Conservation (phyloP, 768 basidiomycete species). For the Mycena filopes region DNA sequence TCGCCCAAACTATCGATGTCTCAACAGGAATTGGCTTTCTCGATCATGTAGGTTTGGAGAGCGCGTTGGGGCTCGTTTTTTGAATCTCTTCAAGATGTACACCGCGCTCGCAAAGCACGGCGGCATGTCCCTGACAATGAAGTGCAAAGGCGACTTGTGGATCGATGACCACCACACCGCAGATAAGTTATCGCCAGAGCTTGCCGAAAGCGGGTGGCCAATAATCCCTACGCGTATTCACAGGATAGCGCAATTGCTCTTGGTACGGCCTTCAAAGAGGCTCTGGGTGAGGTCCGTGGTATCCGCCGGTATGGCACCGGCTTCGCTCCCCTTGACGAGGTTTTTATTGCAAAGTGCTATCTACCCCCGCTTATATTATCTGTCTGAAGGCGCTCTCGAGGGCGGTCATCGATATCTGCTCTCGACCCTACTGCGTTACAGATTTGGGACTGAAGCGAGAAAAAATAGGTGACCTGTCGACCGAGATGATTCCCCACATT, state of each 20-base stretch:
- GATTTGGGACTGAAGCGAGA: slow-evolving; percentile 89
- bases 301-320: slow-evolving; percentile 96
- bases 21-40: slow-evolving; percentile 98
- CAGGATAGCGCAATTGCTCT: slow-evolving; percentile 92
- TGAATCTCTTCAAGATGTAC: slow-evolving; percentile 82
- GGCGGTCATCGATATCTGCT: slow-evolving; percentile 98
- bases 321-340: slow-evolving; percentile 97
- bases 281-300: slow-evolving; percentile 93
- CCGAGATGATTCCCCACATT: slow-evolving; percentile 98
- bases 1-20: slow-evolving; percentile 80
- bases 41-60: slow-evolving; percentile 78
- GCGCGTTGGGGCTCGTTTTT: neutral
- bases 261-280: slow-evolving; percentile 92
- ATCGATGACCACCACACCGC: slow-evolving; percentile 99
- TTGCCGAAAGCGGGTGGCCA: slow-evolving; percentile 20
- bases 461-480: slow-evolving; percentile 94
- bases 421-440: slow-evolving; percentile 94
- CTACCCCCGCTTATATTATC: slow-evolving; percentile 19
- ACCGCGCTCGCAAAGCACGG: slow-evolving; percentile 97
- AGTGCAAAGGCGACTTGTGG: slow-evolving; percentile 94
- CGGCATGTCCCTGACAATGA: slow-evolving; percentile 90
- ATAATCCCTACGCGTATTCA: slow-evolving; percentile 45
- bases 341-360: slow-evolving; percentile 40
- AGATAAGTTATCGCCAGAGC: slow-evolving; percentile 71
- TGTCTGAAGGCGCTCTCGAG: slow-evolving; percentile 84